These are phyloP conservation scores for Botryotinia convoluta DNA, from an alignment of 2,329 filamentous ascomycete species.

Conservation along the genomic window DNA sequence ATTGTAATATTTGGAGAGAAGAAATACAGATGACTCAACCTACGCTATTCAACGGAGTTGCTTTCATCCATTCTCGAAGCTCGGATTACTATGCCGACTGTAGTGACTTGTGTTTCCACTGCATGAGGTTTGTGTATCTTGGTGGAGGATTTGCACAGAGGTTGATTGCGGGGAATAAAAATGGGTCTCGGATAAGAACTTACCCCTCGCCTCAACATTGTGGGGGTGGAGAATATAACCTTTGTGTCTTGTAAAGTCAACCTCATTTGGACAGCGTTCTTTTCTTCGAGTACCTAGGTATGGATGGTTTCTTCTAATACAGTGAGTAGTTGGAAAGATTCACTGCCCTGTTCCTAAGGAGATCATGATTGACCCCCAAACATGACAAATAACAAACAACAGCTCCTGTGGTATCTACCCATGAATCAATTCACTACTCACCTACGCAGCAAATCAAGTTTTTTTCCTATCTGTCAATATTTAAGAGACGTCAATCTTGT, in stretches of 20 bases:
- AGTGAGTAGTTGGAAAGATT: too few relatives aligned
- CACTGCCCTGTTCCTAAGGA: background rate
- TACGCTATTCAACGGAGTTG: slow-evolving; percentile 3
- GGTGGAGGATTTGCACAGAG: background rate
- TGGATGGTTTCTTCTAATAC: too few relatives aligned
- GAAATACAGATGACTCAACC: background rate
- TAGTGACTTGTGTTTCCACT: background rate
- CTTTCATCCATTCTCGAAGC: slow-evolving; percentile 2
- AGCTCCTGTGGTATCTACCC: background rate
- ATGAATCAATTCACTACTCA: background rate
- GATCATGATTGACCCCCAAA: background rate
- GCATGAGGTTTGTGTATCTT: background rate
- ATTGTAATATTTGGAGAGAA: background rate
- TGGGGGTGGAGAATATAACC: background rate
- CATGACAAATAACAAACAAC: too few relatives aligned
- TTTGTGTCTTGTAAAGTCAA: background rate
- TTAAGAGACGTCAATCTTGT: background rate
- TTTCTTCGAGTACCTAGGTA: too few relatives aligned
- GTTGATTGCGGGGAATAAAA: slow-evolving; percentile 5
- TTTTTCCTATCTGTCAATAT: background rate
- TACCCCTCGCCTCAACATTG: background rate
- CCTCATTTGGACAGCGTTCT: background rate
- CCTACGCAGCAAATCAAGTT: fast-evolving
- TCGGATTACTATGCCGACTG: background rate
- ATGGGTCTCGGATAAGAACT: slow-evolving; percentile 13